Conservation (phyloP, 1,284 basidiomycete genomes). For the Pseudozyma tsukubaensis region DNA sequence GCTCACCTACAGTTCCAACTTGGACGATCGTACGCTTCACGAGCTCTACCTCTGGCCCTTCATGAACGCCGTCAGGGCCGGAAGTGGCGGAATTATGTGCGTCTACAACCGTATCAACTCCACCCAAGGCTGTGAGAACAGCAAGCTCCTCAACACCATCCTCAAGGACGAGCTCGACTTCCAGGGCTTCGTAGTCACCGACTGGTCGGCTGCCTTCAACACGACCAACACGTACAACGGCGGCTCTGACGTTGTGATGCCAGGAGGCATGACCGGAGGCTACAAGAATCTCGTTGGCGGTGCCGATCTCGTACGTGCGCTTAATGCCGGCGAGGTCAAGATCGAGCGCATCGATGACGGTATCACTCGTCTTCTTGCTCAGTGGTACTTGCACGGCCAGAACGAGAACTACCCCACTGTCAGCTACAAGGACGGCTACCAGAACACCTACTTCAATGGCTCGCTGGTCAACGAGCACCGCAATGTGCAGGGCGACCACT, state of each 20-base stretch:
- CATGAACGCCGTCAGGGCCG: slow-evolving; percentile 45
- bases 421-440: slow-evolving; percentile 44
- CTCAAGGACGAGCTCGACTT: slow-evolving; percentile 50
- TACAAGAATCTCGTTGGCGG: slow-evolving; percentile 36
- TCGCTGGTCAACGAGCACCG: slow-evolving; percentile 36
- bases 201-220: slow-evolving; percentile 44
- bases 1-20: slow-evolving; percentile 69
- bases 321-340: slow-evolving; percentile 34
- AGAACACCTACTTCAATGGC: slow-evolving; percentile 43
- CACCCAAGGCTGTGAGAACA: slow-evolving; percentile 23
- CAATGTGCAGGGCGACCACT: slow-evolving; percentile 42
- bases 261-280: slow-evolving; percentile 35
- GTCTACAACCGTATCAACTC: slow-evolving; percentile 33
- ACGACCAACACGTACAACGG: slow-evolving; percentile 41
- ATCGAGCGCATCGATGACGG: slow-evolving; percentile 46
- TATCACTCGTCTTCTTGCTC: slow-evolving; percentile 31
- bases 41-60: slow-evolving; percentile 53
- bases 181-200: slow-evolving; percentile 43
- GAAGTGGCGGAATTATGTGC: slow-evolving; percentile 41
- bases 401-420: slow-evolving; percentile 35
- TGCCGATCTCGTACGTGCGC: slow-evolving; percentile 32
- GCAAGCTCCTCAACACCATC: slow-evolving; percentile 40
- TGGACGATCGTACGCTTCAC: slow-evolving; percentile 42
- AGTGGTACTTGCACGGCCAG: slow-evolving; percentile 38
- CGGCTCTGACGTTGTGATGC: slow-evolving; percentile 36